Evolutionary conservation across 306 rosid species (phyloP).

Genomic region (Bauhinia variegata): DNA sequence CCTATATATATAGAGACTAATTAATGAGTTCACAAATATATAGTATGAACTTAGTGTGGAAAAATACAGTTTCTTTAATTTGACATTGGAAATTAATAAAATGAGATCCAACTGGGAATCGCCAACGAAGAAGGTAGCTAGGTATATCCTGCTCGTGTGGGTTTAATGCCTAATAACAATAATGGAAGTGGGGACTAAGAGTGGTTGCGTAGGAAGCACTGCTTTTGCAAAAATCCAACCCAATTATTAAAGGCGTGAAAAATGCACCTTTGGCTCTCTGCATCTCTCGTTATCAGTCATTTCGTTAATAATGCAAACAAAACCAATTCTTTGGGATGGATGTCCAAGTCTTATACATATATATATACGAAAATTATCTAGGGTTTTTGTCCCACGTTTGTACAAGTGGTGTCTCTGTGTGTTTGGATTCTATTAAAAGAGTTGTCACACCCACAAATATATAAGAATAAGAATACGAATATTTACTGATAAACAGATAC

Average conservation of each 20-base stretch:
- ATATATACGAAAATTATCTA: slow-evolving; percentile 14
- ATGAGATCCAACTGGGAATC: slow-evolving; percentile 31
- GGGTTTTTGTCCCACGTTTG: slow-evolving; percentile 2
- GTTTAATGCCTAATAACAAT: no score
- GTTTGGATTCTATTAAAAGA: slow-evolving; percentile 20
- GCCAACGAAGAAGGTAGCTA: no score
- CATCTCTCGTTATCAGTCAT: slow-evolving; percentile 15
- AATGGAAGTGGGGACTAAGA: slow-evolving; percentile 33
- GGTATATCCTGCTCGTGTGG: no score
- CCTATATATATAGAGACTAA: no score
- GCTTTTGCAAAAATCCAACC: slow-evolving; percentile 33
- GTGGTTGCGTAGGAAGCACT: slow-evolving; percentile 53
- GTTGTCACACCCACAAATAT: slow-evolving; percentile 33
- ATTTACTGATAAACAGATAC: background rate
- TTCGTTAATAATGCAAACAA: slow-evolving; percentile 18
- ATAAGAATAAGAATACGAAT: slow-evolving; percentile 27
- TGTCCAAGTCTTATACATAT: background rate
- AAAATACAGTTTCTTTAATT: no score
- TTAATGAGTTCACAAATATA: no score
- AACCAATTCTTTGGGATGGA: background rate
- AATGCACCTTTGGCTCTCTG: slow-evolving; percentile 8
- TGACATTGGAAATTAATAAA: slow-evolving; percentile 14
- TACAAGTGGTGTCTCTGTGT: background rate
- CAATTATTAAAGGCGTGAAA: slow-evolving; percentile 48
- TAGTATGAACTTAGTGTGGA: no score